phyloP scores from a whole-genome alignment of 2,329 filamentous ascomycete species.

The Orbilia blumenaviensis region DNA sequence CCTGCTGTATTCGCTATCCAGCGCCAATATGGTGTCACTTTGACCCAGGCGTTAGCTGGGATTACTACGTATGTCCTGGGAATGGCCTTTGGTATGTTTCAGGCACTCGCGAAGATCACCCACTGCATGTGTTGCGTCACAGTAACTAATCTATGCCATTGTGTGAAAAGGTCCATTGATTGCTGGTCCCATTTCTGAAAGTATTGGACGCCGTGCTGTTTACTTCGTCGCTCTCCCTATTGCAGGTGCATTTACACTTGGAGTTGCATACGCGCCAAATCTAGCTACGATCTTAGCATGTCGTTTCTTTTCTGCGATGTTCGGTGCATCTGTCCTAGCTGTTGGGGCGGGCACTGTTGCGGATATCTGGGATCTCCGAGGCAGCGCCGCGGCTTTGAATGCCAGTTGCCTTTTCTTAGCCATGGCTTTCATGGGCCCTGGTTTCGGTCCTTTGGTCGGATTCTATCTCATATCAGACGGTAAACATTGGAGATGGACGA shows the following conservation, averaged over 20 bases:
- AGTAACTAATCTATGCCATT: not conserved
- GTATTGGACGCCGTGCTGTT: constrained; percentile 55
- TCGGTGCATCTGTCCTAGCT: constrained; percentile 63
- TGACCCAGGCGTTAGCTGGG: constrained; percentile 31
- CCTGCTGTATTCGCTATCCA: constrained; percentile 44
- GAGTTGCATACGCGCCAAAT: constrained; percentile 56
- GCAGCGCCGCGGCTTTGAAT: constrained; percentile 7
- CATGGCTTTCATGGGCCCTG: constrained; percentile 52
- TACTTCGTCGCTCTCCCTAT: constrained; percentile 58
- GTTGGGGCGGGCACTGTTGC: constrained; percentile 66
- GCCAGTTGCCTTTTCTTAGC: constrained; percentile 43
- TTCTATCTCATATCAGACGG: constrained; percentile 41
- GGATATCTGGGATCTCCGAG: constrained; percentile 62
- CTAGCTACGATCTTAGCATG: constrained; percentile 58
- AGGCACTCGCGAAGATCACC: not conserved
- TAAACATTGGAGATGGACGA: constrained; percentile 49
- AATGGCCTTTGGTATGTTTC: constrained; percentile 47
- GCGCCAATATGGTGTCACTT: constrained; percentile 3
- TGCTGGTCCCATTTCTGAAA: constrained; percentile 50
- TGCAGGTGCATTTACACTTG: constrained; percentile 57
- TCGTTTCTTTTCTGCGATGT: constrained; percentile 61
- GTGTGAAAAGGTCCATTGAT: constrained; percentile 55
- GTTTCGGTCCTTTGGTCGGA: constrained; percentile 42
- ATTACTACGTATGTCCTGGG: constrained; percentile 47
- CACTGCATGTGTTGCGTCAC: not conserved